Base-by-base conservation (phyloP, 495 filamentous ascomycete genomes). In the Cercophora newfieldiana region DNA sequence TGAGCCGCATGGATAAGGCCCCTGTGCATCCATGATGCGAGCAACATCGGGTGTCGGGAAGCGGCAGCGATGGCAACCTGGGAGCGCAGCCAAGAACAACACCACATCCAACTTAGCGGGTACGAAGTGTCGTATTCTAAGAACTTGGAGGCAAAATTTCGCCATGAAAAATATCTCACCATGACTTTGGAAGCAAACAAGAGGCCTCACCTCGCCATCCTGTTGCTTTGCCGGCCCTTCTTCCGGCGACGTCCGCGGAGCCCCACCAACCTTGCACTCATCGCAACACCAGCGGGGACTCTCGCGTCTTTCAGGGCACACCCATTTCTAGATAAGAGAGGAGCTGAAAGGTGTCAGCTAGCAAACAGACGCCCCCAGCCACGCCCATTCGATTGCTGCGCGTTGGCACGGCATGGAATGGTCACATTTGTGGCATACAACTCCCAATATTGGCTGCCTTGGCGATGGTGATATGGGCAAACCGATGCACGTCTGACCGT, bases 51-150 rank as follows among this genome's bases (percentile, higher is more conserved):
- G 26, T 30, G 54, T 28, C 26, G 54, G 24, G 26, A 30, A 29
- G 24, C 54, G 54, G 50, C 50, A 53, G 54, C 25, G 54, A 56
- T 56, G 24, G 18, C 53, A 56, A 24, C 25, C 10, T 56, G 53
- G 26, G 30, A 6, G 22, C 5, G 37, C 37, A 16, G 12, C 7
- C 21, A 22, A 57, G 30, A n/a, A 28, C 54, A 25, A n/a, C 7
- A 57, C 18, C 18, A n/a, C 37, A 4, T 14, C 30, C 30, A 44
- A 14, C 30, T 44, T 14, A 44, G 37, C 10, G 37, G 37, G 37
- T 44, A 44, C 37, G 37, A 16, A 44, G 37, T 44, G 37, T 44
- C 37, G 37, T 44, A 44, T 44, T 44, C 30, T 44, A 16, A 44
- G 37, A 14, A 16, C 18, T 44, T 8, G 37, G 18, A 44, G 37